Conservation (phyloP, 176 grass and related monocot species). For the Carex scoparia region DNA sequence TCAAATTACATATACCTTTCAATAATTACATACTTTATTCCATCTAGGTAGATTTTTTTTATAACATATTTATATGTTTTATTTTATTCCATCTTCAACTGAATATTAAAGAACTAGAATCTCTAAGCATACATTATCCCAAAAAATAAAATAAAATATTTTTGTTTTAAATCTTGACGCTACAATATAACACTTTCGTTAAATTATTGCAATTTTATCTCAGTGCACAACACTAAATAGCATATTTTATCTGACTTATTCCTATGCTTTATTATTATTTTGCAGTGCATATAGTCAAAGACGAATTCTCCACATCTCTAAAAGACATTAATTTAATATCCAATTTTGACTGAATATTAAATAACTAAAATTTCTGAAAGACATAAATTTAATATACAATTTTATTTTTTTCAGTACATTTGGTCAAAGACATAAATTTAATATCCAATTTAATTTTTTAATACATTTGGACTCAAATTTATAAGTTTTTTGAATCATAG, state of each 20-base stretch:
- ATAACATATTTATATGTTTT: neutral
- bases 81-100: neutral
- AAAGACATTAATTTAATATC: neutral
- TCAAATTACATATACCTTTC: conserved; percentile 5
- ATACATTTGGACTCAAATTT: no score
- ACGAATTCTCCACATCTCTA: neutral
- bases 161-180: neutral
- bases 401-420: no score
- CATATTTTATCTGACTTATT: neutral
- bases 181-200: neutral
- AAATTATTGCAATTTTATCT: neutral
- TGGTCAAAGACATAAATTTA: no score
- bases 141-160: no score
- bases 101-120: neutral
- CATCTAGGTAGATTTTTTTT: neutral
- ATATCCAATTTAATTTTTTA: no score
- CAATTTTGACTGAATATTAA: neutral
- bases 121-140: neutral
- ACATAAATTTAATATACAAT: no score
- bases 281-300: neutral
- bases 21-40: neutral
- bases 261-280: neutral
- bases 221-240: no score
- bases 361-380: no score
- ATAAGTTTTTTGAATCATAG: no score